Base-by-base conservation (phyloP, 768 basidiomycete species). In the Leccinum variicolor region DNA sequence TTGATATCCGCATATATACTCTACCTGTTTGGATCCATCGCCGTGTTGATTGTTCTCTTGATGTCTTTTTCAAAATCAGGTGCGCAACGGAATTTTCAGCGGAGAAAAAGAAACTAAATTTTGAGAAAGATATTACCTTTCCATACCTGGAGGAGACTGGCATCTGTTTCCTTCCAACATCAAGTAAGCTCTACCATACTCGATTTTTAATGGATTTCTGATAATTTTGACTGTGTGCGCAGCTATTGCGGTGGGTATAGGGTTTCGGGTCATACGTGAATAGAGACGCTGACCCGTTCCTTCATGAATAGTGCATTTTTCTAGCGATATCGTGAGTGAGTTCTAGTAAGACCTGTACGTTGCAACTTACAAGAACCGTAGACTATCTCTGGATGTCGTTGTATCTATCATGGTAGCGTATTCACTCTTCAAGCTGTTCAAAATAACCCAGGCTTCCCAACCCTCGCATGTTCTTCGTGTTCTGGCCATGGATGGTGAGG, bases 401-500 rank as follows among this genome's bases (percentile, higher is more conserved):
- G 3, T 49, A 26, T 61, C 60, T 9, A n/a, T 31, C 23, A 25
- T 55, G 34, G 51, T 61, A 11, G 34, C 36, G 1, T 55, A 54
- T 33, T 61, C 52, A 26, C 34, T 61, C 7, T n/a, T 26, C 53
- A 34, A 29, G 46, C 50, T 55, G 21, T 60, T 46, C 29, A 41
- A 4, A 33, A 43, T 25, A 15, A 41, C 36, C 7, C 50, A 15
- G 3, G 1, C 1, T 41, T 53, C 58, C 2, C 50, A 45, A 1
- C 23, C 29, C 6, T 59, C 62, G 14, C 10, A 25, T 3, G 43
- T 64, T 4, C 23, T 60, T 13, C 15, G 4, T 21, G 1, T 46
- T 21, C 56, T 62, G 7, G 13, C 50, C 15, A 28, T 26, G 48
- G 62, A 62, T 29, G 62, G 62, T 63, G 46, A 62, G 62, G 14